Conservation (phyloP, 371 early-diverging fungal species). For the Funneliformis caledonium region DNA sequence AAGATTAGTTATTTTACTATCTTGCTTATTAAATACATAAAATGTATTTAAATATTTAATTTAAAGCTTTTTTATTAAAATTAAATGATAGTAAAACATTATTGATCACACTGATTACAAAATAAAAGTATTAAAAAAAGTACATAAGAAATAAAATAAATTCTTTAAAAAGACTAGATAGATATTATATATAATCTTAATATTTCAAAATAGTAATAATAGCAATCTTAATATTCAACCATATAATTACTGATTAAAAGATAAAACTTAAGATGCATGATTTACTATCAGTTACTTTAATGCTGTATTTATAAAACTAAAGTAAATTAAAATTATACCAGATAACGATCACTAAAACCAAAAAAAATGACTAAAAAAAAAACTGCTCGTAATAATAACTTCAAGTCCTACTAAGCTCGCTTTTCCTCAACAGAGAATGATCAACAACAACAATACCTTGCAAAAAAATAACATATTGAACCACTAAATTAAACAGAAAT, state of each 20-base stretch:
- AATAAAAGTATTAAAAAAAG: not conserved
- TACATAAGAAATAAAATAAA: not conserved
- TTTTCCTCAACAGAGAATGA: too few relatives aligned
- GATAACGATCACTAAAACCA: too few relatives aligned
- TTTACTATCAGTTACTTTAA: not conserved
- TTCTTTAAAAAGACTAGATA: not conserved
- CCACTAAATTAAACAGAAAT: too few relatives aligned
- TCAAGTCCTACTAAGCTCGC: too few relatives aligned
- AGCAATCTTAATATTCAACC: not conserved
- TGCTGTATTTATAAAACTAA: not conserved
- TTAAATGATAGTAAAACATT: not conserved
- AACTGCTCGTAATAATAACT: too few relatives aligned
- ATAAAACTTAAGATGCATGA: not conserved
- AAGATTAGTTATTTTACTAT: constrained; percentile 7
- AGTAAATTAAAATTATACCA: not conserved
- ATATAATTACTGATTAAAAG: not conserved
- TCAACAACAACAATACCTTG: too few relatives aligned
- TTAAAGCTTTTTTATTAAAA: not conserved
- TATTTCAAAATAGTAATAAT: not conserved
- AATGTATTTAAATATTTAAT: constrained; percentile 12
- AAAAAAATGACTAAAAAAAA: too few relatives aligned
- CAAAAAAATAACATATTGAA: too few relatives aligned
- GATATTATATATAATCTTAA: not conserved
- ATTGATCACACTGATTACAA: not conserved
- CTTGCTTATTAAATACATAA: not conserved